Conservation (phyloP, 2,329 filamentous ascomycete genomes). For the Colletotrichum sansevieriae region DNA sequence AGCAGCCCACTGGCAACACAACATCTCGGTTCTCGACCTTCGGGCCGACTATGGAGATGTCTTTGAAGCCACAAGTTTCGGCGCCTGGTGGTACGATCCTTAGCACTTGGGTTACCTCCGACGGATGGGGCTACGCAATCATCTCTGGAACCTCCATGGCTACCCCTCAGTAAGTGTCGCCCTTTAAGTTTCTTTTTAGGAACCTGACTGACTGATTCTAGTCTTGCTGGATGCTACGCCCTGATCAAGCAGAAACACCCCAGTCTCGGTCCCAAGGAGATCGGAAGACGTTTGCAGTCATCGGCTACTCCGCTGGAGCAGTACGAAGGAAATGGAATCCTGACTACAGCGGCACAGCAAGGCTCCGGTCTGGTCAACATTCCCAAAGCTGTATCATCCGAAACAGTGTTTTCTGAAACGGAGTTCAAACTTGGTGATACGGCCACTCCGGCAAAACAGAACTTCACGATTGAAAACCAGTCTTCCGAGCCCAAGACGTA, state of each 20-base stretch:
- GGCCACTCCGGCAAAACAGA: neutral
- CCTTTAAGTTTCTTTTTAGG: neutral
- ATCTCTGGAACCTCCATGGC: constrained; percentile 39
- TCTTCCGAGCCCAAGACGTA: constrained; percentile 28
- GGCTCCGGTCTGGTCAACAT: constrained; percentile 32
- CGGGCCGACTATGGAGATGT: constrained; percentile 38
- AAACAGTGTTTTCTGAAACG: constrained; percentile 24
- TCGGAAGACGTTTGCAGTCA: constrained; percentile 26
- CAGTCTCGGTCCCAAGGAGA: constrained; percentile 11
- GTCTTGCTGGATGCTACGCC: constrained; percentile 31
- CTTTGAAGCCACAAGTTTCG: constrained; percentile 30
- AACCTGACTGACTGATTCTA: neutral
- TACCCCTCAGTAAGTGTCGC: constrained; percentile 28
- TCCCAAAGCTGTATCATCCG: constrained; percentile 13
- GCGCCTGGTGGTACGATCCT: constrained; percentile 34
- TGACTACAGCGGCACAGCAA: constrained; percentile 30
- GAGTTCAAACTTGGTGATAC: constrained; percentile 32
- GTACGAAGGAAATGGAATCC: constrained; percentile 4
- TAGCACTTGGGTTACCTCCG: constrained; percentile 35
- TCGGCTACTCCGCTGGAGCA: constrained; percentile 21
- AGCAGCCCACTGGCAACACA: constrained; percentile 28
- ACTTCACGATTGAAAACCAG: constrained; percentile 31
- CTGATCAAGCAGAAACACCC: constrained; percentile 31
- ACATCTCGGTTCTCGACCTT: constrained; percentile 29
- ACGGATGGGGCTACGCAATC: constrained; percentile 34